Evolutionary conservation across 192 early-diverging fungal genomes (phyloP), one percentile per base, ranked within the genome.

Genomic region (Obelidium mucronatum): DNA sequence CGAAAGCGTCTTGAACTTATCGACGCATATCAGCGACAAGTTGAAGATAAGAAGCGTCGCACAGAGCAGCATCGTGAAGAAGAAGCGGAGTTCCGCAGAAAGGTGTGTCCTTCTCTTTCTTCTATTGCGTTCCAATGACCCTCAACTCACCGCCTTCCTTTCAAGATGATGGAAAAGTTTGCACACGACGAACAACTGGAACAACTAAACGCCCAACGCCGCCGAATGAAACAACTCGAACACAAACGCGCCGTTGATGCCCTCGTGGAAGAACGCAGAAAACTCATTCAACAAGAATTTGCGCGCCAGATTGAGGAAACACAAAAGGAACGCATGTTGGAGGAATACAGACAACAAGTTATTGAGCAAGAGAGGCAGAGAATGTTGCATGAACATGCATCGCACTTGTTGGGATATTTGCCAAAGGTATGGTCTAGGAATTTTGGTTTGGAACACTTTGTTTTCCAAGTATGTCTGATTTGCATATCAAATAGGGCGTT

Each of bases 281-380:
- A 52, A 39, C 52, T 83, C 26, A 34, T 84, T 35, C 75, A 81
- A 33, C 53, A 78, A 44, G 82, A 86, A 63, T 74, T 60, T 31
- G 79, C 81, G 55, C 34, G 65, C 11, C 68, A 80, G n/a, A 40
- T 63, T 62, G 82, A 77, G n/a, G 81, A 80, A 40, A 52, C 76
- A 33, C 42, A 51, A 19, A 75, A 79, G 33, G 83, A 87, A 58
- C 36, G 74, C 54, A 84, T 86, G 56, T 44, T 90, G 4, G 85
- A 85, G 34, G 56, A 73, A 40, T 90, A 86, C 65, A 67, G 83
- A 55, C 78, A 84, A 59, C 64, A 78, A 62, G 89, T 90, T 26
- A 86, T 90, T 53, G 89, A 90, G 79, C 82, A 85, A 73, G 89
- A 90, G 70, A 58, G 89, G 28, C 89, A 90, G 73, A 62, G 89